Percentiles rank a stretch among this genome's conserved stretches.
Evolutionary conservation across 352 stramenopile genomes (phyloP).

Genomic region (Globisporangium echinulatum): DNA sequence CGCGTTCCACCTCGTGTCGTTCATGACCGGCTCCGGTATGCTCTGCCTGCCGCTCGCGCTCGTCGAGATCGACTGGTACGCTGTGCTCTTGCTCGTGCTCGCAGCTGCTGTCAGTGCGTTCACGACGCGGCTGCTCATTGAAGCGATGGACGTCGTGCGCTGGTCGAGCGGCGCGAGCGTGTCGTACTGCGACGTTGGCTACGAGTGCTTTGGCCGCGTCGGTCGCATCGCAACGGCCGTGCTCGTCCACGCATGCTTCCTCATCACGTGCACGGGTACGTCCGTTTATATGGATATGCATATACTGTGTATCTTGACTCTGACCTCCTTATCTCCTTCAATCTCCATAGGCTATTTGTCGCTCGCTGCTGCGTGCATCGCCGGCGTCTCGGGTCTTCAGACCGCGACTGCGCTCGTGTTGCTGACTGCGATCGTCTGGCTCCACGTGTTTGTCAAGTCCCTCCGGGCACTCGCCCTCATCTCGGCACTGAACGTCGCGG

Average conservation of each 20-base stretch:
- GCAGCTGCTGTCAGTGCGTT: constrained; percentile 49
- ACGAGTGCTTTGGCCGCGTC: constrained; percentile 48
- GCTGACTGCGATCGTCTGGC: constrained; percentile 44
- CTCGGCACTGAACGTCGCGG: constrained; percentile 68
- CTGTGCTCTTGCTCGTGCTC: constrained; percentile 46
- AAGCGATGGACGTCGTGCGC: constrained; percentile 61
- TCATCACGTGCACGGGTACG: constrained; percentile 49
- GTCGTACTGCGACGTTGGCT: constrained; percentile 65
- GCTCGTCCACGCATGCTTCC: constrained; percentile 49
- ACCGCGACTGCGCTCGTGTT: constrained; percentile 51
- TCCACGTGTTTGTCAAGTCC: constrained; percentile 62
- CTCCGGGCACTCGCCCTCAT: constrained; percentile 48
- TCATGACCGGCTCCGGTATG: constrained; percentile 69
- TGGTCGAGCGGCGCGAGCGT: constrained; percentile 58
- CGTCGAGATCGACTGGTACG: constrained; percentile 78
- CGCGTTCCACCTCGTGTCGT: constrained; percentile 65
- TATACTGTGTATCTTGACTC: background rate
- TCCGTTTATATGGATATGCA: background rate
- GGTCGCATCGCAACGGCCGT: constrained; percentile 35
- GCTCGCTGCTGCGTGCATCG: constrained; percentile 48
- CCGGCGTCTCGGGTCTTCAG: constrained; percentile 48
- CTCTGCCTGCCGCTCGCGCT: constrained; percentile 65
- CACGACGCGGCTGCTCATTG: constrained; percentile 58
- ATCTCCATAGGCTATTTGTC: constrained; percentile 34
- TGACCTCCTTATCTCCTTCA: no score